Conservation (phyloP, 257 asterid species). For the Przewalskia tangutica region DNA sequence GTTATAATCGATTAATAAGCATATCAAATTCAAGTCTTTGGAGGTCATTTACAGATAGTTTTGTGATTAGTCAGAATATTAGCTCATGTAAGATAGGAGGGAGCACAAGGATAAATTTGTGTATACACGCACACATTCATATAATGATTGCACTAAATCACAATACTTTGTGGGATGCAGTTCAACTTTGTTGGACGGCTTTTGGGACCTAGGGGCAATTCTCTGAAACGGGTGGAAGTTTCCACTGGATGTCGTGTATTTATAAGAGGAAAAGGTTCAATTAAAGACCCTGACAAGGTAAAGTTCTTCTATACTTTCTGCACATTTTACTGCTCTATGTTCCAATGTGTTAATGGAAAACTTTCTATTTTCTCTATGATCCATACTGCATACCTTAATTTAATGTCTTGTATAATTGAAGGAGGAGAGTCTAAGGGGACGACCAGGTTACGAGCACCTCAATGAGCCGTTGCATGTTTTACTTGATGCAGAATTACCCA, state of each 20-base stretch:
- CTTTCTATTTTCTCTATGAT: background rate
- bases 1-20: background rate
- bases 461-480: slow-evolving; percentile 64
- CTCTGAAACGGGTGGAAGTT: slow-evolving; percentile 70
- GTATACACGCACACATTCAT: background rate
- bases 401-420: slow-evolving; percentile 1
- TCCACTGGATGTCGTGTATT: slow-evolving; percentile 76
- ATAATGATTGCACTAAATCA: background rate
- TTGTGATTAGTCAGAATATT: background rate
- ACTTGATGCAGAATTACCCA: slow-evolving; percentile 64
- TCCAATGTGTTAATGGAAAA: background rate
- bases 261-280: slow-evolving; percentile 78
- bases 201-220: slow-evolving; percentile 83
- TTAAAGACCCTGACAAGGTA: slow-evolving; percentile 74
- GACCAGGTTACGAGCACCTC: slow-evolving; percentile 76
- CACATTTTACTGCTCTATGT: background rate
- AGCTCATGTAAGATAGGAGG: background rate
- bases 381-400: background rate
- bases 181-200: slow-evolving; percentile 83
- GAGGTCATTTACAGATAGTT: background rate
- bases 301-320: background rate
- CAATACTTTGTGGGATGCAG: slow-evolving; percentile 18
- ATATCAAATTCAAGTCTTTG: background rate
- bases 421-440: slow-evolving; percentile 77
- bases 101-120: background rate